phyloP scores from a whole-genome alignment of 139 green algal species.

The Closterium sp. region DNA sequence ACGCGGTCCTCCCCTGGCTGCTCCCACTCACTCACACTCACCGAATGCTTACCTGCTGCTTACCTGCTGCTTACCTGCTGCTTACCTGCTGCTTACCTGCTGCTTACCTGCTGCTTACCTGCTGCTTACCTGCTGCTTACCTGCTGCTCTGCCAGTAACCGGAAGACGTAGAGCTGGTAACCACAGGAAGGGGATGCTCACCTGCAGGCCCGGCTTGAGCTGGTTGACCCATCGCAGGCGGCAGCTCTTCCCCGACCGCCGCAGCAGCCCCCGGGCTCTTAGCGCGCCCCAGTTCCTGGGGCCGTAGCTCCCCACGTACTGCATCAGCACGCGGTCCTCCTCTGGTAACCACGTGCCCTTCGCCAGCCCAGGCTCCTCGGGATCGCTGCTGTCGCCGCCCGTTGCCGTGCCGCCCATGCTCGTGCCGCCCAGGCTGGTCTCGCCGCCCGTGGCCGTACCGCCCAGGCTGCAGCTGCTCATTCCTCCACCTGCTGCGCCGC shows the following conservation, averaged over 20 bases:
- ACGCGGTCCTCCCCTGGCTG: slow-evolving; percentile 43
- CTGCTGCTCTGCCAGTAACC: no score
- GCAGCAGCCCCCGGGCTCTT: slow-evolving; percentile 21
- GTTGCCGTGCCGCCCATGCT: not conserved
- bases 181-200: not conserved
- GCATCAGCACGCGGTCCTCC: slow-evolving; percentile 41
- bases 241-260: slow-evolving; percentile 41
- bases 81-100: no score
- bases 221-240: slow-evolving; percentile 45
- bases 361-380: slow-evolving; percentile 6
- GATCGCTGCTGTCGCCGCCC: not conserved
- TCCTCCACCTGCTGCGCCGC: not conserved
- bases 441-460: no score
- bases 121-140: no score
- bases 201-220: slow-evolving; percentile 35
- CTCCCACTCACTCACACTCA: no score
- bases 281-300: slow-evolving; percentile 47
- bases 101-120: no score
- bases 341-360: slow-evolving; percentile 46
- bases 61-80: no score
- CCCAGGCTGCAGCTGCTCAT: not conserved
- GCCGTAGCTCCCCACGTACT: slow-evolving; percentile 32
- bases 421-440: not conserved
- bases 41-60: no score
- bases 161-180: no score